A percentile compares a stretch with the other conserved stretches of the same genome.
Evolutionary conservation across 495 filamentous ascomycete species (phyloP).

Genomic region (Elasticomyces elasticus): DNA sequence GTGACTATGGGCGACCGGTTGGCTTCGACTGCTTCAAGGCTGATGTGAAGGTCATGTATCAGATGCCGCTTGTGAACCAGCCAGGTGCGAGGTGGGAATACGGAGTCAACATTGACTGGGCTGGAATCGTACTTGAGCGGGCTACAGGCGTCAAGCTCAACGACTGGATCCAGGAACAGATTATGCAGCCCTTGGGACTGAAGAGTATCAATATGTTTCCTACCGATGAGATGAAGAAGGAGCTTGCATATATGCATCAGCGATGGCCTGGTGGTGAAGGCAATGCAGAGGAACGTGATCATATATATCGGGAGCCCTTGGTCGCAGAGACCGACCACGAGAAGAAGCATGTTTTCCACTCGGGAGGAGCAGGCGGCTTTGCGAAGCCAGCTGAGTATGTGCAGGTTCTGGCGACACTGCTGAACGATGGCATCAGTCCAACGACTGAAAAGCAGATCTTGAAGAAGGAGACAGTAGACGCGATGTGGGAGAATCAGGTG

Average conservation of each 20-base stretch:
- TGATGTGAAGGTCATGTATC: constrained; percentile 32
- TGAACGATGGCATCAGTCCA: constrained; percentile 34
- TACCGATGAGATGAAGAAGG: constrained; percentile 38
- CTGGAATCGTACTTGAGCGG: constrained; percentile 46
- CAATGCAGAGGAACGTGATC: constrained; percentile 37
- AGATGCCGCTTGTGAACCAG: constrained; percentile 44
- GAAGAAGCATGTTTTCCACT: constrained; percentile 37
- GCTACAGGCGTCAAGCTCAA: constrained; percentile 41
- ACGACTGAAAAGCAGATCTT: constrained; percentile 41
- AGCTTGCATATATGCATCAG: constrained; percentile 43
- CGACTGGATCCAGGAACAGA: constrained; percentile 46
- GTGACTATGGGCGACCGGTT: constrained; percentile 36
- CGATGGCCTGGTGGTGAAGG: constrained; percentile 29
- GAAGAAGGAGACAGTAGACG: constrained; percentile 39
- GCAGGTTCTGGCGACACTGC: constrained; percentile 29
- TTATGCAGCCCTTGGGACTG: constrained; percentile 48
- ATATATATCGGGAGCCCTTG: constrained; percentile 39
- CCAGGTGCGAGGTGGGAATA: constrained; percentile 51
- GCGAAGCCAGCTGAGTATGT: constrained; percentile 46
- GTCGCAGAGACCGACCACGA: constrained; percentile 30
- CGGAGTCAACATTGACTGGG: constrained; percentile 40
- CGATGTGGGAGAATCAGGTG: constrained; percentile 55
- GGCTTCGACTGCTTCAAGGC: constrained; percentile 49
- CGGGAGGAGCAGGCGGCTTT: constrained; percentile 48
- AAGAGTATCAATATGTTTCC: constrained; percentile 47